Evolutionary conservation across 176 grass and related monocot genomes (phyloP), one percentile per base, ranked within the genome.

Genomic region (Hsuehochloa calcarea): DNA sequence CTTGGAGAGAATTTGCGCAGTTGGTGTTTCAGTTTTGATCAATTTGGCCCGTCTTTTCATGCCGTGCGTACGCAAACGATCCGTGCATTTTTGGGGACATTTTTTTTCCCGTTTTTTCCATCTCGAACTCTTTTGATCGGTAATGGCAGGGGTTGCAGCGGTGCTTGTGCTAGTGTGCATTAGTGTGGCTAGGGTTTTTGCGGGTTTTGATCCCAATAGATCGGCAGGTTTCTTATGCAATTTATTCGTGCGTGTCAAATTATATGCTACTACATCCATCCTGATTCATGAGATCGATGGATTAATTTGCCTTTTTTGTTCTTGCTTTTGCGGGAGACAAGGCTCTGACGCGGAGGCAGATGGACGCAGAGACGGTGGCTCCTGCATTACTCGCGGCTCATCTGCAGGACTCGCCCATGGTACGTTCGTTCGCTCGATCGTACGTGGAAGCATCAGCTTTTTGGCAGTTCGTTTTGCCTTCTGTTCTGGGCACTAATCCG

Each of bases 311-410:
- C 76, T 52, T 80, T 69, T 49, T 37, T 43, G 19, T 67, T 50
- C 49, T 23, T 47, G 39, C 43, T 64, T 51, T 16, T 64, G 75
- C 72, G 41, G 72, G 56, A 66, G 55, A n/a, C 45, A 81, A 51
- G 73, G 29, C 69, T 89, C 77, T 69, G 61, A 39, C 73, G 66
- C 26, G 56, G 66, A 60, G 51, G 82, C 26, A 83, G 47, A 87
- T 90, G 79, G 88, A 86, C 67, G 74, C 49, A 55, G 84, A 83
- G 58, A 82, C n/a, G 79, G 88, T 37, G 83, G 25, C 70, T 81
- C 52, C 88, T 85, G 52, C 88, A 81, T 52, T 71, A 25, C 56
- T 50, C 65, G 63, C 20, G 65, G 65, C 79, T 58, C 47, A 25
- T 62, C 80, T n/a, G 54, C 77, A 70, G 64, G 60, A 55, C 56